These are phyloP conservation scores for Salix exigua DNA, from an alignment of 345 rosid genomes.

Conservation along the genomic window DNA sequence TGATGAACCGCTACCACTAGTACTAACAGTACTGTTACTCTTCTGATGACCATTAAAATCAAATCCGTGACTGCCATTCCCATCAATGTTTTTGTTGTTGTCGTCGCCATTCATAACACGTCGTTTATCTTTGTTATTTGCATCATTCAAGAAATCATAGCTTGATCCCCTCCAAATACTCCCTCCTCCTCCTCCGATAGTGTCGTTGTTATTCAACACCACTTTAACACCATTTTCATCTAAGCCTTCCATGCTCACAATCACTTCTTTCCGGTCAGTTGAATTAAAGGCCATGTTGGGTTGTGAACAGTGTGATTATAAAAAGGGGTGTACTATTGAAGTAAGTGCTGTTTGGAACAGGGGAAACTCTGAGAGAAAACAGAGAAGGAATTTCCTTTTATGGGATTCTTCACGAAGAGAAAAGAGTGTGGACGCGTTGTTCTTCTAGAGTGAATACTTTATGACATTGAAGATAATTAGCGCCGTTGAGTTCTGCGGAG, in stretches of 20 bases:
- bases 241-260: constrained; percentile 35
- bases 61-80: constrained; percentile 13
- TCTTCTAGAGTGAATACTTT: not conserved
- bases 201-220: not conserved
- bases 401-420: not conserved
- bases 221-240: constrained; percentile 21
- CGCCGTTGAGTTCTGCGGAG: not conserved
- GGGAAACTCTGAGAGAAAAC: not conserved
- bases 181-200: not conserved
- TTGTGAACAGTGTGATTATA: not conserved
- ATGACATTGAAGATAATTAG: not conserved
- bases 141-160: constrained; percentile 43
- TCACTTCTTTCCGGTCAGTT: constrained; percentile 32
- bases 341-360: not conserved
- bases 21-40: not conserved
- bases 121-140: constrained; percentile 17
- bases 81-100: not conserved
- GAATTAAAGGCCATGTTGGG: constrained; percentile 38
- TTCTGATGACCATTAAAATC: constrained; percentile 28
- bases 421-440: not conserved
- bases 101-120: not conserved
- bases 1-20: not conserved
- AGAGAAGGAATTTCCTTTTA: not conserved
- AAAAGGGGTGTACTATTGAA: not conserved
- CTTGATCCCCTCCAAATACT: constrained; percentile 64